Conservation (phyloP, 2,329 filamentous ascomycete genomes). For the Corinectria fuckeliana region DNA sequence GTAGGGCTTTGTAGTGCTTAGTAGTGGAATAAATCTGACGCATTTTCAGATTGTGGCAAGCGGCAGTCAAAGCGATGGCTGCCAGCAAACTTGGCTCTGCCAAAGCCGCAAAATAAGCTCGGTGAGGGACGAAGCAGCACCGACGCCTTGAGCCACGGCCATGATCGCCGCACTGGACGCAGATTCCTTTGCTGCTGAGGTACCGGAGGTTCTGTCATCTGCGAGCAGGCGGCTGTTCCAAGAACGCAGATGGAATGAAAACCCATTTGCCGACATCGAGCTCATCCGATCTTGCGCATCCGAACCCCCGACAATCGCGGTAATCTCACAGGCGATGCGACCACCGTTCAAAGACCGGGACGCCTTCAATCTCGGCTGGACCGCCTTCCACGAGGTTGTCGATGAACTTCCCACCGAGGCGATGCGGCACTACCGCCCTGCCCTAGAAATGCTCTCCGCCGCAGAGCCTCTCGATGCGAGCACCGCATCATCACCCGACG, state of each 20-base stretch:
- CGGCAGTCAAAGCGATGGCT: too few species aligned
- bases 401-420: neutral
- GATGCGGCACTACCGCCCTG: neutral
- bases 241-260: neutral
- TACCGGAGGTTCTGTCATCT: neutral
- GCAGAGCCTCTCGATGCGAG: neutral
- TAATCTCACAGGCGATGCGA: neutral
- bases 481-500: neutral
- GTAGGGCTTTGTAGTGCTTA: too few species aligned
- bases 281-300: neutral
- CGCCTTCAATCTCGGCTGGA: neutral
- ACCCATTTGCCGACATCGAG: neutral
- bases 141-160: neutral
- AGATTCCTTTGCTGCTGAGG: neutral
- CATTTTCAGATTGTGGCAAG: too few species aligned
- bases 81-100: too few species aligned
- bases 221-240: neutral
- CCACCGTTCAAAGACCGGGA: neutral
- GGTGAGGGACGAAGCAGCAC: neutral
- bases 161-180: neutral
- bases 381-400: neutral
- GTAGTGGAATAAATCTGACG: too few species aligned
- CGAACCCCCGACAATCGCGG: slow-evolving; percentile 4
- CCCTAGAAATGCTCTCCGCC: neutral
- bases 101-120: too few species aligned